These are phyloP conservation scores for Blastomyces emzantsi DNA, from an alignment of 2,329 filamentous ascomycete genomes.

Conservation along the genomic window DNA sequence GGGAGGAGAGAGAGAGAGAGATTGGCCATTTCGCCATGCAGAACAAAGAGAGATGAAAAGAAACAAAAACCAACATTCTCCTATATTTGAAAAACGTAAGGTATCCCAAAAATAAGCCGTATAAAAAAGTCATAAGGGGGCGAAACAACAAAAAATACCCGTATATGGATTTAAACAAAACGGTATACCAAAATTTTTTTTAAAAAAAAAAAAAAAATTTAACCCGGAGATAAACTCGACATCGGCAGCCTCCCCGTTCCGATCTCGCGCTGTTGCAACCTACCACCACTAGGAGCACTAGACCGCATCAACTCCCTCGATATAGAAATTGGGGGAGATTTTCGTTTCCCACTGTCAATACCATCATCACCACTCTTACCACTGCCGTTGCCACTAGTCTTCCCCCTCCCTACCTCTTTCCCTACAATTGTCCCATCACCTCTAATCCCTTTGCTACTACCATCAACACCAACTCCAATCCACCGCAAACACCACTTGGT, in stretches of 20 bases:
- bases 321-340: background rate
- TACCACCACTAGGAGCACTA: background rate
- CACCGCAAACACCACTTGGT: background rate
- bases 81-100: background rate
- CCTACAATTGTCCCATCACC: background rate
- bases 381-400: background rate
- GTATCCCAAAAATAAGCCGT: background rate
- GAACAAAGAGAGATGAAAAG: too few species aligned
- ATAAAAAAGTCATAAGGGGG: background rate
- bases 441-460: background rate
- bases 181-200: background rate
- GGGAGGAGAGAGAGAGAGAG: too few species aligned
- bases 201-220: background rate
- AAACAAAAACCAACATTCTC: too few species aligned
- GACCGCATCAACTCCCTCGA: background rate
- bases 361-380: background rate
- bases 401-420: background rate
- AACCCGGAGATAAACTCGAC: background rate
- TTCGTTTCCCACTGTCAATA: background rate
- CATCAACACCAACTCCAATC: background rate
- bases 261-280: background rate
- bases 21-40: too few species aligned
- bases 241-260: background rate
- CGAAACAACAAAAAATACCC: background rate
- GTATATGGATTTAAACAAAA: background rate